phyloP scores from a whole-genome alignment of 2,329 filamentous ascomycete genomes.

The Pseudopyricularia javanii region DNA sequence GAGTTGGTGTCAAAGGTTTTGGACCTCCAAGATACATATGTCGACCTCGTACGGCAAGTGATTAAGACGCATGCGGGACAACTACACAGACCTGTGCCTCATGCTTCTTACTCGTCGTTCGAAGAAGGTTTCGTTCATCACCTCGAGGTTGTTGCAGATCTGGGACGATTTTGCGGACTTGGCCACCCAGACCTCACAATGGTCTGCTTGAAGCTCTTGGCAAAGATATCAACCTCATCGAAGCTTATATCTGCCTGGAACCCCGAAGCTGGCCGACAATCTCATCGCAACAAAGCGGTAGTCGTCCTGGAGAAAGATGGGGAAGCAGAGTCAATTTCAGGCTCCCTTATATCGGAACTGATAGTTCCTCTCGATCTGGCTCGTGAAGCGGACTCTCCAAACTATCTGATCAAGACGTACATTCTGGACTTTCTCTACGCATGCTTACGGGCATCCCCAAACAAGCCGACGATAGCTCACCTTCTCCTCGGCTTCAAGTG shows the following conservation, averaged over 20 bases:
- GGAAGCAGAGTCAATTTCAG: slow-evolving; percentile 67
- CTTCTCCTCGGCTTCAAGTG: slow-evolving; percentile 80
- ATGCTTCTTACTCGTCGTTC: slow-evolving; percentile 72
- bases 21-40: slow-evolving; percentile 80
- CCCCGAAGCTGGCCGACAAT: slow-evolving; percentile 46
- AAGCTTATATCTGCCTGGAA: slow-evolving; percentile 64
- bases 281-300: slow-evolving; percentile 70
- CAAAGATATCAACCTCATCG: slow-evolving; percentile 74
- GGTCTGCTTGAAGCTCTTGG: slow-evolving; percentile 67
- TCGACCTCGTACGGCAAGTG: slow-evolving; percentile 73
- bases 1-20: slow-evolving; percentile 74
- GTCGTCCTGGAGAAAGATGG: slow-evolving; percentile 76
- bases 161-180: slow-evolving; percentile 78
- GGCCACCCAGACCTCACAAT: slow-evolving; percentile 72
- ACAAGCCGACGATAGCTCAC: slow-evolving; percentile 79
- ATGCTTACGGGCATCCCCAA: slow-evolving; percentile 62
- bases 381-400: slow-evolving; percentile 53
- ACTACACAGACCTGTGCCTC: slow-evolving; percentile 51
- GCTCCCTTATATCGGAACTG: slow-evolving; percentile 59
- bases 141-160: slow-evolving; percentile 63
- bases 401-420: slow-evolving; percentile 71
- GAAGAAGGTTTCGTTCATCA: slow-evolving; percentile 84
- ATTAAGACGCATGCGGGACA: slow-evolving; percentile 54
- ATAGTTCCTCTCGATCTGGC: slow-evolving; percentile 60
- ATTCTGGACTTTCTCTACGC: slow-evolving; percentile 78